phyloP scores from a whole-genome alignment of 331 rosid genomes.

The Stylosanthes scabra region DNA sequence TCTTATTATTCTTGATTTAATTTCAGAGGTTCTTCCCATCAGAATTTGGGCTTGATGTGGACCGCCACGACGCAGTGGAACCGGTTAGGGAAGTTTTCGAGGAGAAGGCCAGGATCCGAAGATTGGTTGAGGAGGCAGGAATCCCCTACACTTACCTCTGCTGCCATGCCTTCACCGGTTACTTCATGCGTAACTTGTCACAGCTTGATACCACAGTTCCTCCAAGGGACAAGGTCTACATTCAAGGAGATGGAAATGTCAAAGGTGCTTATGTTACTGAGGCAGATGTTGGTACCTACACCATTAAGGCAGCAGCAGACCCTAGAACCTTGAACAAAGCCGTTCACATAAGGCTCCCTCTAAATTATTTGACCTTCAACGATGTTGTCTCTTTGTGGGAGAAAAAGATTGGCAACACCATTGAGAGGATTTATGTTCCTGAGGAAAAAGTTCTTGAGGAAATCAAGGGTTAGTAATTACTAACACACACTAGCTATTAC shows the following conservation, averaged over 20 bases:
- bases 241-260: constrained; percentile 62
- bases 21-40: constrained; percentile 60
- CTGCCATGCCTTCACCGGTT: constrained; percentile 49
- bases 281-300: constrained; percentile 55
- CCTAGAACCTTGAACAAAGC: constrained; percentile 61
- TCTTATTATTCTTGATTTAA: neutral
- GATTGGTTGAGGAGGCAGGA: constrained; percentile 51
- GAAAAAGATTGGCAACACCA: constrained; percentile 62
- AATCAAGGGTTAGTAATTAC: constrained; percentile 47
- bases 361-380: constrained; percentile 46
- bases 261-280: constrained; percentile 59
- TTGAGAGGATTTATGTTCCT: constrained; percentile 45
- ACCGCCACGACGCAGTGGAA: constrained; percentile 41
- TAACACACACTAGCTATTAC: neutral
- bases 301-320: constrained; percentile 61
- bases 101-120: constrained; percentile 37
- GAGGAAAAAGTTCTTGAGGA: constrained; percentile 54
- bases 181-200: constrained; percentile 43
- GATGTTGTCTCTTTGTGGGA: constrained; percentile 63
- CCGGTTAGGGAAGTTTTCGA: constrained; percentile 40
- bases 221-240: constrained; percentile 48
- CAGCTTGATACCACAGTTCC: constrained; percentile 42
- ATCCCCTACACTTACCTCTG: constrained; percentile 53
- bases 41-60: constrained; percentile 58
- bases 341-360: constrained; percentile 52